Evolutionary conservation across 768 basidiomycete genomes (phyloP), one percentile per base, ranked within the genome.

Genomic region (Leccinum variicolor): DNA sequence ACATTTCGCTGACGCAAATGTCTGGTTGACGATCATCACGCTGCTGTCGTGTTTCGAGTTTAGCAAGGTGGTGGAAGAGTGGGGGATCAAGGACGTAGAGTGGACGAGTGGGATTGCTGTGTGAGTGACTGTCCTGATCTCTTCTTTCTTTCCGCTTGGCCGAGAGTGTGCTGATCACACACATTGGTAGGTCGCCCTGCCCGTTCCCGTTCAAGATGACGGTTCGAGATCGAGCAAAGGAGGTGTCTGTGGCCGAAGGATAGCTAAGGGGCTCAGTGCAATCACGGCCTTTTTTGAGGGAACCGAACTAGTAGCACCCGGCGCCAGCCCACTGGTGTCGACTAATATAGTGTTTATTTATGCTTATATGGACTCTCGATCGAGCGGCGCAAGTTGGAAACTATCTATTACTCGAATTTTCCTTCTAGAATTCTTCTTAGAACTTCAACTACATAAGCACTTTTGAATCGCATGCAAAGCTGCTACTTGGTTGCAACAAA

Each of bases 21-120:
- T 52, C 1, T 47, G 56, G 56, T 47, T 48, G n/a, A 52, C 56
- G 25, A 9, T 57, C 9, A 34, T 52, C n/a, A 57, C 56, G 13
- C 51, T 57, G 3, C 11, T 57, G 8, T 52, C 56, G 23, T 57
- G 51, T 33, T 57, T 57, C 56, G 51, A 57, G 45, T 52, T 57
- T 19, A 52, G 15, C 33, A 57, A 57, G 56, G 51, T 29, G 45
- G 33, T 25, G 14, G 50, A 47, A 19, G 46, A 3, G 1, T 57
- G 56, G 56, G 45, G 51, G 9, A 28, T 52, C 3, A 3, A 52
- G 26, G 56, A 57, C 6, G 56, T 57, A 23, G n/a, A 36, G 23
- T 57, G 56, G 51, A 52, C 51, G 33, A 57, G 33, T 15, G 55
- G 50, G 10, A 25, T 57, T 7, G n/a, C 33, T 15, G 51, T 52